Evolutionary conservation across 1,284 basidiomycete genomes (phyloP).

Genomic region (Ceratobasidium sp.): DNA sequence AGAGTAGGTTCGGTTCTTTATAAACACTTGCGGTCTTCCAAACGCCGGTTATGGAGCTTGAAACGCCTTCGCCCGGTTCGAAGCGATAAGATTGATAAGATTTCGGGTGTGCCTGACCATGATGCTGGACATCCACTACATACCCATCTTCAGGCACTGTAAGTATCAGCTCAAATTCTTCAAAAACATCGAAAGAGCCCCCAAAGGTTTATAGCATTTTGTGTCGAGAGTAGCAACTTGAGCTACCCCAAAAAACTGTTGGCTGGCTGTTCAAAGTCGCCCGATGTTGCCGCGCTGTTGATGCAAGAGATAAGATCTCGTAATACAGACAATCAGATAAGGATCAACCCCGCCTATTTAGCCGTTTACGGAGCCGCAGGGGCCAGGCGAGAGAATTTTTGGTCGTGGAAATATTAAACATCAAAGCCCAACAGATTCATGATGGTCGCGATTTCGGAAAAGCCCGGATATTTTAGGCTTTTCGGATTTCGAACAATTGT

Average conservation of each 20-base stretch:
- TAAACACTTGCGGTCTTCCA: neutral
- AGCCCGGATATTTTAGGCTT: too few relatives aligned
- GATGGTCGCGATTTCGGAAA: too few relatives aligned
- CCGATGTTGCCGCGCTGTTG: slow-evolving; percentile 19
- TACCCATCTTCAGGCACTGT: too few relatives aligned
- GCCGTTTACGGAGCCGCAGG: neutral
- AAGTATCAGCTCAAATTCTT: neutral
- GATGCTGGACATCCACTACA: too few relatives aligned
- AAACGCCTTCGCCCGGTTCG: neutral
- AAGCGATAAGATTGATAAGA: slow-evolving; percentile 36
- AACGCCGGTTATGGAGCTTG: neutral
- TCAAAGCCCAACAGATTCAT: too few relatives aligned
- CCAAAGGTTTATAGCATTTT: too few relatives aligned
- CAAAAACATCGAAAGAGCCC: neutral
- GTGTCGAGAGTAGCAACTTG: too few relatives aligned
- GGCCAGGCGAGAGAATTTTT: neutral
- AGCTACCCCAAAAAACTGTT: neutral
- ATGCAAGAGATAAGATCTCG: slow-evolving; percentile 17
- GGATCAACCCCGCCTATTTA: neutral
- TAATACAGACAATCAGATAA: slow-evolving; percentile 26
- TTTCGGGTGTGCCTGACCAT: slow-evolving; percentile 16
- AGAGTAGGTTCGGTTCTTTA: neutral
- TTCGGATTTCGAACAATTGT: too few relatives aligned
- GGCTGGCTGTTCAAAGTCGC: neutral
- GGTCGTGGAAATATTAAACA: neutral